Conservation (phyloP, 345 rosid genomes). For the Eucalyptus guilfoylei region DNA sequence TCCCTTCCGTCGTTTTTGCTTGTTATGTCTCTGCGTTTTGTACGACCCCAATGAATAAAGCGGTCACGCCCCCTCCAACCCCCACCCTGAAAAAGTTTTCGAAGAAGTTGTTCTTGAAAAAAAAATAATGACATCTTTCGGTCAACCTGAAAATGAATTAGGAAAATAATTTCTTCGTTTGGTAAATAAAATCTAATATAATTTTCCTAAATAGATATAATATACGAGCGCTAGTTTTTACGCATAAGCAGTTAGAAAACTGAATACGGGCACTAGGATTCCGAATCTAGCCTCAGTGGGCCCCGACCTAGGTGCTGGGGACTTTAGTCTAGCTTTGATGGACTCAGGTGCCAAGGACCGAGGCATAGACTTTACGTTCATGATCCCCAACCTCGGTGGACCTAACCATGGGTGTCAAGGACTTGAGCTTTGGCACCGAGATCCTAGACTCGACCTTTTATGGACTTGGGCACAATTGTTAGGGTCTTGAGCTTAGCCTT, state of each 20-base stretch:
- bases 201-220: too few species aligned
- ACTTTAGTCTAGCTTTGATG: neutral
- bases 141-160: neutral
- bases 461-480: neutral
- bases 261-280: rapidly evolving
- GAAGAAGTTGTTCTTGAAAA: too few species aligned
- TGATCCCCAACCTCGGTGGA: too few species aligned
- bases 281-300: rapidly evolving
- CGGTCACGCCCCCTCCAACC: rapidly evolving
- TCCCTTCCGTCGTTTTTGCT: neutral
- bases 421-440: neutral
- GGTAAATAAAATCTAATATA: neutral
- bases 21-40: neutral
- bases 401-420: rapidly evolving
- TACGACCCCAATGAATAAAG: neutral
- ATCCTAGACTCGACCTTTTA: neutral
- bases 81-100: rapidly evolving
- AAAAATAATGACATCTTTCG: too few species aligned
- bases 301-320: rapidly evolving
- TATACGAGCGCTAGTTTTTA: rapidly evolving
- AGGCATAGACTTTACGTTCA: too few species aligned
- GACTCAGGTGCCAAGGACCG: rapidly evolving
- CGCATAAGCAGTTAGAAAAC: too few species aligned
- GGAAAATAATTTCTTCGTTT: neutral
- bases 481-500: neutral